These are phyloP conservation scores for Pythium phragmiticola DNA, from an alignment of 352 stramenopile species.

Conservation along the genomic window DNA sequence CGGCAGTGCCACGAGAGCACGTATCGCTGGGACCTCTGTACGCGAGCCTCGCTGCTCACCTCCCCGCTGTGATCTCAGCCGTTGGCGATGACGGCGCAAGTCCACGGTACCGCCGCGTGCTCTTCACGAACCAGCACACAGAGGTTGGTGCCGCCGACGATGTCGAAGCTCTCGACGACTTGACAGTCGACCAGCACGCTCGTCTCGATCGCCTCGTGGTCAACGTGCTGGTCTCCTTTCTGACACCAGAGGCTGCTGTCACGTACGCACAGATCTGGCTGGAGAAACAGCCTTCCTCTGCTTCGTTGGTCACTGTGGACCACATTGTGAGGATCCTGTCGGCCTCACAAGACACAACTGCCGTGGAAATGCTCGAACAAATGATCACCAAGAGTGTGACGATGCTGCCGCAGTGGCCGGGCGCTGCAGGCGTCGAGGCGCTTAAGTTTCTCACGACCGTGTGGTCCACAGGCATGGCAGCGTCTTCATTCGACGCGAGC, in stretches of 20 bases:
- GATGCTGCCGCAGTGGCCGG: slow-evolving; percentile 20
- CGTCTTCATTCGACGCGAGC: slow-evolving; percentile 6
- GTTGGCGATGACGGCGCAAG: slow-evolving; percentile 6
- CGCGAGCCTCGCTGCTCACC: slow-evolving; percentile 7
- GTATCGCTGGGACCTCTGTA: slow-evolving; percentile 24
- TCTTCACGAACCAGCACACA: slow-evolving; percentile 29
- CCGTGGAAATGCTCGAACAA: background rate
- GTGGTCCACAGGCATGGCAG: background rate
- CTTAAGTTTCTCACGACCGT: slow-evolving; percentile 18
- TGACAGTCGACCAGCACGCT: slow-evolving; percentile 15
- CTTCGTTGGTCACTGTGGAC: slow-evolving; percentile 1
- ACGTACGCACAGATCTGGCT: slow-evolving; percentile 15
- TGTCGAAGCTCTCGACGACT: slow-evolving; percentile 17
- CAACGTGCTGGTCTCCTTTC: slow-evolving; percentile 16
- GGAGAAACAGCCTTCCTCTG: background rate
- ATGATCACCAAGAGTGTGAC: slow-evolving; percentile 12
- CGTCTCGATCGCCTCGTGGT: slow-evolving; percentile 17
- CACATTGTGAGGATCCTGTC: slow-evolving; percentile 9
- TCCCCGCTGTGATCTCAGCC: slow-evolving; percentile 11
- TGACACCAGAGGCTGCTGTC: background rate
- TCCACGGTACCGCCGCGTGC: slow-evolving; percentile 22
- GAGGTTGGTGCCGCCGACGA: slow-evolving; percentile 8
- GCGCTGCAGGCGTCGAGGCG: slow-evolving; percentile 13
- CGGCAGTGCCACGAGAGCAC: slow-evolving; percentile 39
- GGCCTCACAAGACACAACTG: background rate